Base-by-base conservation (phyloP, 2,329 filamentous ascomycete species). In the Phialophora macrospora region DNA sequence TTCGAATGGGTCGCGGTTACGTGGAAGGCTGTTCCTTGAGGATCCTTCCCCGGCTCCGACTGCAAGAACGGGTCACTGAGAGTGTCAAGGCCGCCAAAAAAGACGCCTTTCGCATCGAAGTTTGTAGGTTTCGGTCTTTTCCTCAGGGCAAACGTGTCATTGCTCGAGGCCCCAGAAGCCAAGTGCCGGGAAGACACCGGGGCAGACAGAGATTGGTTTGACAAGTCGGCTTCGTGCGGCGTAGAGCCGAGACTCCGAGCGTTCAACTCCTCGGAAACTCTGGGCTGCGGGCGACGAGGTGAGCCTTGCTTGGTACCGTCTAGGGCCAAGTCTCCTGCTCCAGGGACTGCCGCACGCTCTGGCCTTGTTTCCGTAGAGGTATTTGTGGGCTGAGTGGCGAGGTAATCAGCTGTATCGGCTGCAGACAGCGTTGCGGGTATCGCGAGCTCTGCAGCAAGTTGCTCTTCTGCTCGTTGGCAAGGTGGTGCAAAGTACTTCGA, bases 51-150 rank as follows among this genome's bases (percentile, higher is more conserved):
- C 49, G 26, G 44, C 26, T 3, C 4, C 9, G 9, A 17, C 48
- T 32, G n/a, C 14, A 59, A 5, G 7, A 48, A 59, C 1, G 56
- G 56, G 17, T 59, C 56, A 22, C 48, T 51, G 20, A 51, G 48
- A 28, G 9, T 3, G 8, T 51, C 48, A 9, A 26, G 8, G 8
- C 48, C 48, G 17, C 48, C 48, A 22, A 51, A 24, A 14, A 1
- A 11, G 41, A 24, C 4, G 12, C 26, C 3, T 28, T n/a, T 8
- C 22, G 24, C 1, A 17, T 7, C 17, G 2, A 3, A 6, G 34
- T 38, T 24, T 20, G 24, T n/a, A 17, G 7, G 11, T 58, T 46
- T 26, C 17, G 12, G 20, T 14, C 4, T 28, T 48, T 34, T 48
- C 55, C n/a, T n/a, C 55, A 44, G 5, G 17, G 9, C 38, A 30